Evolutionary conservation across 2,329 filamentous ascomycete genomes (phyloP).

Genomic region (Trichoderma breve): DNA sequence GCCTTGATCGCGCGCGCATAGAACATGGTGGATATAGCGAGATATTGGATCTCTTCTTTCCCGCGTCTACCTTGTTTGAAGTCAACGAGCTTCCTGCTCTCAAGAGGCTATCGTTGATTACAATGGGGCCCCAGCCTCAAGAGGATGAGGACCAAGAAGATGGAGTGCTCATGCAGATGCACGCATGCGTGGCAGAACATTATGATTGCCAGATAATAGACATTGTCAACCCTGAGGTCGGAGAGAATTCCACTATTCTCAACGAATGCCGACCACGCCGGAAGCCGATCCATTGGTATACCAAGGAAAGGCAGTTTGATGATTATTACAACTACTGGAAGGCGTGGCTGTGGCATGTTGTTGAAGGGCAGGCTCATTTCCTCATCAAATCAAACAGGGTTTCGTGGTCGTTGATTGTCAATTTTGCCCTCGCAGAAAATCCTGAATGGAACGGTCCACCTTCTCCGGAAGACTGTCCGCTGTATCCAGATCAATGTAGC

Average conservation of each 20-base stretch:
- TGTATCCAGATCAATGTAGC: not conserved
- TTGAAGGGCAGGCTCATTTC: not conserved
- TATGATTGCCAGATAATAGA: constrained; percentile 15
- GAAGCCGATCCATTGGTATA: not conserved
- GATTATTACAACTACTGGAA: constrained; percentile 6
- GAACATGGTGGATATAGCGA: constrained; percentile 12
- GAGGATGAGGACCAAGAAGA: not conserved
- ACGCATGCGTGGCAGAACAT: not conserved
- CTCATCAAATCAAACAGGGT: not conserved
- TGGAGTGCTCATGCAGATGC: not conserved
- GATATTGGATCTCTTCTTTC: constrained; percentile 1
- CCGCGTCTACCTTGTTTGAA: not conserved
- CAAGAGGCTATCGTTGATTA: constrained; percentile 10
- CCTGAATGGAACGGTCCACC: not conserved
- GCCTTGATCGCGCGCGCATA: constrained; percentile 6
- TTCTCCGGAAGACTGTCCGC: not conserved
- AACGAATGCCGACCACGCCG: constrained; percentile 6
- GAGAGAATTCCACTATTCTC: constrained; percentile 10
- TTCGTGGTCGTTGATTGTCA: constrained; percentile 16
- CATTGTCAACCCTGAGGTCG: not conserved
- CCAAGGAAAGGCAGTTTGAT: not conserved
- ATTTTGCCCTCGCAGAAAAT: not conserved
- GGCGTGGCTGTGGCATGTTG: constrained; percentile 15
- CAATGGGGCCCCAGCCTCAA: constrained; percentile 1
- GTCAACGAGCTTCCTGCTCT: constrained; percentile 8